phyloP scores from a whole-genome alignment of 2,329 filamentous ascomycete species.

The Colletotrichum liriopes region DNA sequence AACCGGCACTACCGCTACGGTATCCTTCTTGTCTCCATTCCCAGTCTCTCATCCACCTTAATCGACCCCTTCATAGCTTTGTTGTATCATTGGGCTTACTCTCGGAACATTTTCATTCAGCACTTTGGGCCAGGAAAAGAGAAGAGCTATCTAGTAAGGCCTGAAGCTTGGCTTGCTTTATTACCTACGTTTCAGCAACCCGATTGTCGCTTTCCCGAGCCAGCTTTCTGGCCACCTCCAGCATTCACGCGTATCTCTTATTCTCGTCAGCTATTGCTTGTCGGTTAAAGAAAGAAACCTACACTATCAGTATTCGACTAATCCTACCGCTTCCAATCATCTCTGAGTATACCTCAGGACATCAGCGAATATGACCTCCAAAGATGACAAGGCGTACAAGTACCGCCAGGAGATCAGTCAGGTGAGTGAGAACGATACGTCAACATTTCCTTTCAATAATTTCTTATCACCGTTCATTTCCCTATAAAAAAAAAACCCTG shows the following conservation, averaged over 20 bases:
- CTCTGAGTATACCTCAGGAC: background rate
- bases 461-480: background rate
- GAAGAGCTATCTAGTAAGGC: background rate
- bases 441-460: background rate
- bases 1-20: background rate
- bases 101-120: too few species aligned
- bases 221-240: background rate
- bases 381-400: conserved; percentile 79
- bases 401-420: conserved; percentile 99
- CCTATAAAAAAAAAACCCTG: too few species aligned
- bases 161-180: background rate
- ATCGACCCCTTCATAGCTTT: background rate
- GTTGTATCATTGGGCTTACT: background rate
- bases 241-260: too few species aligned
- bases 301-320: background rate
- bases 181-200: background rate
- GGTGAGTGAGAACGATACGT: conserved; percentile 67
- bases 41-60: background rate
- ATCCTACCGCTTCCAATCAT: background rate
- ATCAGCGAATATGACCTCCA: conserved; percentile 56
- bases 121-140: too few species aligned
- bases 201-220: background rate
- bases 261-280: too few species aligned
- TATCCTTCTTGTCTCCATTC: background rate
- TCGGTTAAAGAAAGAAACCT: too few species aligned